Evolutionary conservation across 148 eudicot genomes (phyloP).

Genomic region (Limonium bicolor): DNA sequence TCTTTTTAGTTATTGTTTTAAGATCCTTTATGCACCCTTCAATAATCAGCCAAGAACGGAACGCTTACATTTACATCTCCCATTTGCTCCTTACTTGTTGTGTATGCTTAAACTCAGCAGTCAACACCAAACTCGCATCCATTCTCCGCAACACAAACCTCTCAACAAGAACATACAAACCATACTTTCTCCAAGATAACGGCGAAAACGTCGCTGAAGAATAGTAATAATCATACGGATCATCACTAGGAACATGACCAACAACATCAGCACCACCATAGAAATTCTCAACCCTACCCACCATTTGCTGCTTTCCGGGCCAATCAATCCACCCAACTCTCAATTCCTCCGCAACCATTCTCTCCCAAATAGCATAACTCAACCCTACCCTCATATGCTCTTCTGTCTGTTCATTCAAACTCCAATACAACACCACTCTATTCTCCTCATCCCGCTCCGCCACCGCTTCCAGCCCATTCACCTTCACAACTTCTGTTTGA

Average conservation of each 20-base stretch:
- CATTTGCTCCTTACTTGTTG: slow-evolving; percentile 2
- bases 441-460: slow-evolving; percentile 6
- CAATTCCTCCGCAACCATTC: slow-evolving; percentile 32
- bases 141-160: slow-evolving; percentile 2
- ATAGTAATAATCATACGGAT: no score
- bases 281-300: slow-evolving; percentile 8
- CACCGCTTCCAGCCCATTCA: slow-evolving; percentile 16
- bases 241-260: no score
- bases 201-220: no score
- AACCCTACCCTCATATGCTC: slow-evolving; percentile 18
- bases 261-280: slow-evolving; percentile 8
- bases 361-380: slow-evolving; percentile 13
- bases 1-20: no score
- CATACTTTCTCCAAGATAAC: no score
- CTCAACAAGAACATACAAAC: slow-evolving; percentile 6
- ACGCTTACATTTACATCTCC: no score
- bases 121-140: slow-evolving; percentile 5
- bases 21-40: no score
- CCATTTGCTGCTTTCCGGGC: slow-evolving; percentile 14
- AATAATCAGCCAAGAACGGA: no score
- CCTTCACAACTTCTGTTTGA: slow-evolving; percentile 8
- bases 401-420: slow-evolving; percentile 1
- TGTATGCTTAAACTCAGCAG: slow-evolving; percentile 1
- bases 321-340: slow-evolving; percentile 22
- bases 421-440: slow-evolving; percentile 19